Percentiles rank a stretch among this genome's conserved stretches.
Evolutionary conservation across 169 alveolate species (phyloP).

Genomic region (Blepharisma undulans): DNA sequence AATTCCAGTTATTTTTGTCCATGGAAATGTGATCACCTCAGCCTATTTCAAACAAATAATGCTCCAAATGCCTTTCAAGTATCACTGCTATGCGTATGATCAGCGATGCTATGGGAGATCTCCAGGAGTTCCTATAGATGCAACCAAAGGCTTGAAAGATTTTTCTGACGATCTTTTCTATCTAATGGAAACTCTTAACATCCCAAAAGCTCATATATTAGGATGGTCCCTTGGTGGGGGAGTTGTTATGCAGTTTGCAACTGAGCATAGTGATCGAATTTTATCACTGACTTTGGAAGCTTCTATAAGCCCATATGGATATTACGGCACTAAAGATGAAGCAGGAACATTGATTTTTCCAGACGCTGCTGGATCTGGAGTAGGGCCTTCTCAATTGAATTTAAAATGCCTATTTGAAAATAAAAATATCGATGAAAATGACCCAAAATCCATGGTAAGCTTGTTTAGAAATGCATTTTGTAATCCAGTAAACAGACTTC

Average conservation of each 20-base stretch:
- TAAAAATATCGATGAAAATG: neutral
- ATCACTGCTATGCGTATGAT: neutral
- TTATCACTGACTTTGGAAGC: neutral
- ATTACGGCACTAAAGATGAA: neutral
- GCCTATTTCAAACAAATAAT: neutral
- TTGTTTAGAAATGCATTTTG: neutral
- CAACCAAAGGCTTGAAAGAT: neutral
- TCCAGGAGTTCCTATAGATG: neutral
- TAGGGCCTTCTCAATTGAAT: neutral
- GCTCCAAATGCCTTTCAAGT: neutral
- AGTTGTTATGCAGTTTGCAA: neutral
- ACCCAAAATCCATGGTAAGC: neutral
- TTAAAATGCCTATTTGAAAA: neutral
- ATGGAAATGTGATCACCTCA: neutral
- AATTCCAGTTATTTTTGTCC: neutral
- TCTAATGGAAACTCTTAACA: neutral
- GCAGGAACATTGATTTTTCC: neutral
- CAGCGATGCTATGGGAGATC: neutral
- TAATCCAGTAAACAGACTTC: neutral
- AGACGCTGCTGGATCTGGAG: neutral
- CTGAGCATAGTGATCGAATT: neutral
- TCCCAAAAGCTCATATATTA: neutral
- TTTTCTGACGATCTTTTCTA: neutral
- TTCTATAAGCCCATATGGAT: neutral
- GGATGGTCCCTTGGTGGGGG: neutral